Evolutionary conservation across 257 asterid genomes (phyloP), one percentile per base, ranked within the genome.

Genomic region (Solanum okadae): DNA sequence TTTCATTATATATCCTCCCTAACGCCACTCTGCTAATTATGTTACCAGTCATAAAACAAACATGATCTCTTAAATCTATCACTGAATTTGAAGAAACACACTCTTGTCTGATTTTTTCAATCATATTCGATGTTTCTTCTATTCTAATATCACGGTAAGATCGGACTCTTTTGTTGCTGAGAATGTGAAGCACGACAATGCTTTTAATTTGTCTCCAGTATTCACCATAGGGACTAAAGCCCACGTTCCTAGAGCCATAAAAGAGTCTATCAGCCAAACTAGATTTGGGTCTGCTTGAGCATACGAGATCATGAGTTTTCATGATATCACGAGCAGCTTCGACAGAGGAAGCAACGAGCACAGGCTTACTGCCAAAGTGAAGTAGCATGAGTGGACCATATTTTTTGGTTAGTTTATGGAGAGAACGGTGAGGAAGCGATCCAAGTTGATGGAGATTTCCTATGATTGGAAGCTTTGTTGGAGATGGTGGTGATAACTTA

Each of bases 361-460:
- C 73, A 0, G 91, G 94, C 10, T 38, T 61, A 18, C 40, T 89
- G 20, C 93, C 95, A 4, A 89, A 89, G 52, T 90, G 91, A 65
- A 93, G 90, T 31, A 92, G 91, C 95, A 91, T 92, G 8, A 92
- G 18, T 0, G 91, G 90, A 7, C 93, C 95, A 42, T 92, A 42
- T 87, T 86, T 89, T 23, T 4, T 12, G 8, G 94, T 87, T n/a
- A 94, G 59, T 2, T 89, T 63, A 27, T 88, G 89, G 83, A 94
- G 90, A 3, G 86, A 34, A 1, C 31, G 92, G 87, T 91, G 92
- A 8, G 93, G 89, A 25, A 70, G 27, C 3, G 87, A 33, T 27
- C 89, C 86, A 2, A 93, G 76, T n/a, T 93, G 95, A 7, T 89
- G 89, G 33, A 93, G 92, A 85, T 93, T 92, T 35, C 94, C 93